Conservation (phyloP, 1,284 basidiomycete species). For the Uromyces viciae-fabae region DNA sequence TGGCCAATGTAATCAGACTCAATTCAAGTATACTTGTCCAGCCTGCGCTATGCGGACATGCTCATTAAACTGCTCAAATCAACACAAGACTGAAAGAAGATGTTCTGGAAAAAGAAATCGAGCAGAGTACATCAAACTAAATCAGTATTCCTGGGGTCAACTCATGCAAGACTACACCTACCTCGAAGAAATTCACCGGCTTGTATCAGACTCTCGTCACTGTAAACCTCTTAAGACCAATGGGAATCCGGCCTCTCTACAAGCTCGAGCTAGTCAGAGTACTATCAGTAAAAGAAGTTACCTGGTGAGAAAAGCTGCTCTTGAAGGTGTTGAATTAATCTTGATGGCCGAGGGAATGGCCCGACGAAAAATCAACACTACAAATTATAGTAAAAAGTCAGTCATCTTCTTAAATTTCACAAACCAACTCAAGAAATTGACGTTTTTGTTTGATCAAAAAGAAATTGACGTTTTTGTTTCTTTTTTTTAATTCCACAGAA, state of each 20-base stretch:
- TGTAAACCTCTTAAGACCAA: neutral
- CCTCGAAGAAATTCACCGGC: conserved; percentile 37
- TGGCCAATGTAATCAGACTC: neutral
- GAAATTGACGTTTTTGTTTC: neutral
- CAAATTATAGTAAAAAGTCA: conserved; percentile 33
- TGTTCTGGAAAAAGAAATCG: conserved; percentile 40
- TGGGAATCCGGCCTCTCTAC: neutral
- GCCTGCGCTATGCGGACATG: conserved; percentile 24
- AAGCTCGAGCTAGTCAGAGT: neutral
- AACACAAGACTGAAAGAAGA: neutral
- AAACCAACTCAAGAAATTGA: neutral
- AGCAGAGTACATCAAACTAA: conserved; percentile 17
- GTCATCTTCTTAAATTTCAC: neutral
- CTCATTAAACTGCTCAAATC: conserved; percentile 29
- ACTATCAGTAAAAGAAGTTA: neutral
- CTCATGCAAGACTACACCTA: conserved; percentile 42
- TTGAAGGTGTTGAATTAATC: conserved; percentile 2
- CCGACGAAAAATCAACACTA: conserved; percentile 20
- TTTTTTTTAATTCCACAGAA: neutral
- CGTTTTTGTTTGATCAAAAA: neutral
- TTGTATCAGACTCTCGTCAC: neutral
- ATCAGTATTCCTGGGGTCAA: conserved; percentile 38
- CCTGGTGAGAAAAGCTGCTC: conserved; percentile 4
- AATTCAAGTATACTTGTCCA: conserved; percentile 42
- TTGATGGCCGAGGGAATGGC: conserved; percentile 40